Conservation (phyloP, 139 green algal species). For the Nannochloris sp. region DNA sequence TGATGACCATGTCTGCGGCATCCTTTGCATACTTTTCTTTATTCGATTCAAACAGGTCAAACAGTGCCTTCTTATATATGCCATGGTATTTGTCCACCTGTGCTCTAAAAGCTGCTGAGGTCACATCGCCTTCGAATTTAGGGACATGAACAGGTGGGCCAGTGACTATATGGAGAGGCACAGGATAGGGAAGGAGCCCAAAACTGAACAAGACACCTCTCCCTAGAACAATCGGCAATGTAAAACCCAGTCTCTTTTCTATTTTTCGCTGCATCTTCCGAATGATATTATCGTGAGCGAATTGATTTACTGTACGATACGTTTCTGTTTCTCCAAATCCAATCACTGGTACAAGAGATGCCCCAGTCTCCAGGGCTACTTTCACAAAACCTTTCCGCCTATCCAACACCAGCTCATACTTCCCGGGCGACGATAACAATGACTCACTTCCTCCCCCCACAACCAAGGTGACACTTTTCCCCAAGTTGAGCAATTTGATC, state of each 20-base stretch:
- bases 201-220: slow-evolving; percentile 32
- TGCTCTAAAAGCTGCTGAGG: slow-evolving; percentile 14
- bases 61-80: slow-evolving; percentile 17
- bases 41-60: slow-evolving; percentile 29
- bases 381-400: slow-evolving; percentile 22
- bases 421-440: slow-evolving; percentile 13
- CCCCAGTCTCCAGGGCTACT: slow-evolving; percentile 8
- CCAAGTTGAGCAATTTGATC: slow-evolving; percentile 14
- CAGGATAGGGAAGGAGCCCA: slow-evolving; percentile 38
- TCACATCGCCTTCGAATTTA: slow-evolving; percentile 10
- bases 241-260: slow-evolving; percentile 20
- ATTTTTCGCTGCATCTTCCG: slow-evolving; percentile 11
- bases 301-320: slow-evolving; percentile 20
- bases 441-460: slow-evolving; percentile 23
- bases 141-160: slow-evolving; percentile 31
- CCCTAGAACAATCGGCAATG: slow-evolving; percentile 40
- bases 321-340: slow-evolving; percentile 24
- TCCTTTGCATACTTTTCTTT: slow-evolving; percentile 22
- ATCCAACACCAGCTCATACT: slow-evolving; percentile 19
- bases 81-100: slow-evolving; percentile 27
- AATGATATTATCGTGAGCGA: not conserved
- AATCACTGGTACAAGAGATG: slow-evolving; percentile 25
- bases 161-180: slow-evolving; percentile 39
- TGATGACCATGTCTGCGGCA: slow-evolving; percentile 5
- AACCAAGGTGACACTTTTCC: slow-evolving; percentile 10